phyloP scores from a whole-genome alignment of 495 filamentous ascomycete species.

The Hamigera avellanea region DNA sequence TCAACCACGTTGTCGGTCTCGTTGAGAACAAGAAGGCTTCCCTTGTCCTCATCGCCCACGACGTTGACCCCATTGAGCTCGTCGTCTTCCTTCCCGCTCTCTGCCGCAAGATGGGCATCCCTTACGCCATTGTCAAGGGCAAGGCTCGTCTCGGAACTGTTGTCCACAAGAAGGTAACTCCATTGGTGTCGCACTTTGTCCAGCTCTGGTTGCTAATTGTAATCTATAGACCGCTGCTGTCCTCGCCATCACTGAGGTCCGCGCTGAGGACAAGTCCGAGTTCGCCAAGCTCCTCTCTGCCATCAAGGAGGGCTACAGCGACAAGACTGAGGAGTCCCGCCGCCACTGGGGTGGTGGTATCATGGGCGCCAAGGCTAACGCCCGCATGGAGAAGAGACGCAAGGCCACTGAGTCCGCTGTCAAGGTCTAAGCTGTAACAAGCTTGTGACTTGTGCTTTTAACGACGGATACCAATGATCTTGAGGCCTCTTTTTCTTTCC shows the following conservation, averaged over 20 bases:
- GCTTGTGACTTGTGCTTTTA: neutral
- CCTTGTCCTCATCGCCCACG: constrained; percentile 95
- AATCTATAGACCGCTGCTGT: constrained; percentile 78
- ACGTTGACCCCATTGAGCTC: constrained; percentile 99
- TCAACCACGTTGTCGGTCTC: constrained; percentile 98
- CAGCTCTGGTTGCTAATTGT: neutral
- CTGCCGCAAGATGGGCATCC: constrained; percentile 99
- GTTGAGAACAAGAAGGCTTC: constrained; percentile 99
- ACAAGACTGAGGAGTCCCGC: constrained; percentile 87
- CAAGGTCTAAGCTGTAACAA: constrained; percentile 65
- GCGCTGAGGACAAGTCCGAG: constrained; percentile 94
- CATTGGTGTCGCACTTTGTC: neutral
- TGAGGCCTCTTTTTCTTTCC: neutral
- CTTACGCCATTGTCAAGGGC: constrained; percentile 98
- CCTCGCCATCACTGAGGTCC: constrained; percentile 89
- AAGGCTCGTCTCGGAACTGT: constrained; percentile 98
- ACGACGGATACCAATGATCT: neutral
- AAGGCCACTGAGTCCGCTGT: constrained; percentile 86
- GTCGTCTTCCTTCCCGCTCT: constrained; percentile 98
- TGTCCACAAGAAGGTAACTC: constrained; percentile 95
- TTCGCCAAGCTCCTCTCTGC: constrained; percentile 90
- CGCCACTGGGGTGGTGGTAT: constrained; percentile 99
- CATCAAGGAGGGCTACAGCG: constrained; percentile 96
- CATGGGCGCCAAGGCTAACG: constrained; percentile 96
- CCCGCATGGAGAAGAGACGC: constrained; percentile 87